These are phyloP conservation scores for Amaranthus cruentus DNA, from an alignment of 148 eudicot genomes.

Conservation along the genomic window DNA sequence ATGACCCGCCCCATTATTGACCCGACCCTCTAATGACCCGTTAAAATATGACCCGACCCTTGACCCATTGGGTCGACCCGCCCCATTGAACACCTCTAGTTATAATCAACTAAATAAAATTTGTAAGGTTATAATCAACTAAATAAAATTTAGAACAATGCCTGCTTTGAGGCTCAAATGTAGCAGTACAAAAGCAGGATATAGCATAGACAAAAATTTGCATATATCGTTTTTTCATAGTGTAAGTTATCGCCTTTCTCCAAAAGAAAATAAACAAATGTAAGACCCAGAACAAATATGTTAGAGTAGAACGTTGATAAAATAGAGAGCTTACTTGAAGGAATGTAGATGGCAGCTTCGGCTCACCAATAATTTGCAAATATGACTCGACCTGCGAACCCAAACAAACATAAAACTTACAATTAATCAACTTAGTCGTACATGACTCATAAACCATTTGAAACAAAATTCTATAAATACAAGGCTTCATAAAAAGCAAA, in stretches of 20 bases:
- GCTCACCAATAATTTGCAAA: constrained; percentile 73
- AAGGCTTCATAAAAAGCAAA: not conserved
- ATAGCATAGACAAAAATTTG: not conserved
- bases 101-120: too few relatives aligned
- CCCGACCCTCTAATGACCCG: too few relatives aligned
- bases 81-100: not conserved
- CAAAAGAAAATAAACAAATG: not conserved
- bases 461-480: not conserved
- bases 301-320: not conserved
- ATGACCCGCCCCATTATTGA: too few relatives aligned
- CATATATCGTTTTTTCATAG: not conserved
- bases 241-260: not conserved
- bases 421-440: constrained; percentile 7
- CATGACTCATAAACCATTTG: not conserved
- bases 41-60: too few relatives aligned
- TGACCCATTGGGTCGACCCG: too few relatives aligned
- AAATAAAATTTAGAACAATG: not conserved
- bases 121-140: not conserved
- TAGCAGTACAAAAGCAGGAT: not conserved
- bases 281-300: not conserved
- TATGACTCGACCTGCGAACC: constrained; percentile 81
- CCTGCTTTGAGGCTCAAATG: not conserved
- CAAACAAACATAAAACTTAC: constrained; percentile 12
- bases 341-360: constrained; percentile 89
- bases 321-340: constrained; percentile 59